Evolutionary conservation across 2,329 filamentous ascomycete species (phyloP).

Genomic region (Colletotrichum incanum): DNA sequence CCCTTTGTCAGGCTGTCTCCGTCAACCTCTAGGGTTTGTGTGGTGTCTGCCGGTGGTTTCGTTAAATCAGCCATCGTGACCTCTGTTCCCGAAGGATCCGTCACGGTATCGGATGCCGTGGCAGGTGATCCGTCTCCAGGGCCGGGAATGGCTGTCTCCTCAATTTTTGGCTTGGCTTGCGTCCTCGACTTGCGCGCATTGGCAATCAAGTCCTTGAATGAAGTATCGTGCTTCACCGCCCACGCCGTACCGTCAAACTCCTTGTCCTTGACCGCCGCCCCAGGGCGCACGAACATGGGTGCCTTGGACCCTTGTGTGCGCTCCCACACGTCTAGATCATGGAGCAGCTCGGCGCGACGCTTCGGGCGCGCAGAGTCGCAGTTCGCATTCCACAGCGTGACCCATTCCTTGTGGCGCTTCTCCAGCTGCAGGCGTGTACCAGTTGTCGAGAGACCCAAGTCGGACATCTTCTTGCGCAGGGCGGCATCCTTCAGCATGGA

Average conservation of each 20-base stretch:
- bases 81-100: background rate
- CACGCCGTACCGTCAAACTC: constrained; percentile 88
- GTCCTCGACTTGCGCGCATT: constrained; percentile 75
- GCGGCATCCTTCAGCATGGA: constrained; percentile 85
- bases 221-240: constrained; percentile 78
- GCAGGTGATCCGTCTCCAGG: background rate
- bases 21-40: background rate
- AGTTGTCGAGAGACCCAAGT: constrained; percentile 81
- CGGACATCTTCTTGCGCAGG: constrained; percentile 84
- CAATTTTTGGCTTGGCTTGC: constrained; percentile 53
- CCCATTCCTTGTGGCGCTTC: constrained; percentile 90
- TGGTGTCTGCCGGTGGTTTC: background rate
- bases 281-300: constrained; percentile 51
- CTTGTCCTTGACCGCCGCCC: constrained; percentile 79
- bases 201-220: constrained; percentile 86
- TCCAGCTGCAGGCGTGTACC: constrained; percentile 82
- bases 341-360: constrained; percentile 78
- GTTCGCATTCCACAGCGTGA: constrained; percentile 97
- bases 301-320: constrained; percentile 80
- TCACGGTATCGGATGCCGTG: background rate
- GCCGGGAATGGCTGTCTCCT: constrained; percentile 15
- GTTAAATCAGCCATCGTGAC: constrained; percentile 19
- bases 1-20: background rate
- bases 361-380: constrained; percentile 87
- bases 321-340: constrained; percentile 90